phyloP scores from a whole-genome alignment of 2,329 filamentous ascomycete genomes.

The Ophiosphaerella herpotricha region DNA sequence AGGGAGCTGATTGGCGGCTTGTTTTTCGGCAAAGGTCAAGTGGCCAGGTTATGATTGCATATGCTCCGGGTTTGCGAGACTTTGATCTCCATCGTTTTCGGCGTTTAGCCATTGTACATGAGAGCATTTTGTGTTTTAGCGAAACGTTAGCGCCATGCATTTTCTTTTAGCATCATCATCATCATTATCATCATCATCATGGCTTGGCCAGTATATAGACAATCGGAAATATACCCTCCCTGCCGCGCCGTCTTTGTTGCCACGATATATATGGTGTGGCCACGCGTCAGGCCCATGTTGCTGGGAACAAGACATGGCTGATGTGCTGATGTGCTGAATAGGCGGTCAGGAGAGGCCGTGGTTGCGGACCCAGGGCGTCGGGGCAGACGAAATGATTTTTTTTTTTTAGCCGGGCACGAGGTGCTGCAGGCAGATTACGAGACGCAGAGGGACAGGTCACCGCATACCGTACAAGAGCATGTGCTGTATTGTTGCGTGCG shows the following conservation, averaged over 20 bases:
- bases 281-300: slow-evolving; percentile 21
- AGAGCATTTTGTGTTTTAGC: slow-evolving; percentile 12
- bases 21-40: no score
- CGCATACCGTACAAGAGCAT: neutral
- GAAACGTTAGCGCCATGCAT: slow-evolving; percentile 10
- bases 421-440: slow-evolving; percentile 1
- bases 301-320: slow-evolving; percentile 8
- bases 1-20: neutral
- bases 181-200: neutral
- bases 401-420: neutral
- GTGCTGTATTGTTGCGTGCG: slow-evolving; percentile 4
- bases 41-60: neutral
- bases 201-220: slow-evolving; percentile 25
- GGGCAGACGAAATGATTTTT: slow-evolving; percentile 7
- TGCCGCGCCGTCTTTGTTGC: slow-evolving; percentile 3
- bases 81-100: neutral
- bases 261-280: slow-evolving; percentile 14
- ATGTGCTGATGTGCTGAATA: slow-evolving; percentile 1
- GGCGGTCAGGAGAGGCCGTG: slow-evolving; percentile 6
- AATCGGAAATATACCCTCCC: slow-evolving; percentile 20
- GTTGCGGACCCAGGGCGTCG: slow-evolving; percentile 11
- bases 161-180: neutral
- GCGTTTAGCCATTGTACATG: slow-evolving; percentile 1
- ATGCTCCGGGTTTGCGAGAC: neutral
- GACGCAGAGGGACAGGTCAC: neutral